phyloP scores from a whole-genome alignment of 2,329 filamentous ascomycete genomes.

The Clonostachys byssicola region DNA sequence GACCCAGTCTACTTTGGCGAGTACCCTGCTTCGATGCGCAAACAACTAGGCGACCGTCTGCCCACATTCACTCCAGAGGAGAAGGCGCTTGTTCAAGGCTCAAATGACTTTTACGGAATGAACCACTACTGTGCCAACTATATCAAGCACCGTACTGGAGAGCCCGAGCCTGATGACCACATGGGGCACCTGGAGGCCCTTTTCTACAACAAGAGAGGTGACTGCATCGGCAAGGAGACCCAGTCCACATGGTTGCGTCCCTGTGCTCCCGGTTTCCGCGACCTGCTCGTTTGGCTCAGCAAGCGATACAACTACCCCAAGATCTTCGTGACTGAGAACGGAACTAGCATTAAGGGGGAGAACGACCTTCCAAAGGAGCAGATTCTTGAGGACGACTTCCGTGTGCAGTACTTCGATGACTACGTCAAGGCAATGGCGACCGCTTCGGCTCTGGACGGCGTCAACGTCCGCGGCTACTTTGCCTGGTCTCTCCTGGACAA shows the following conservation, averaged over 20 bases:
- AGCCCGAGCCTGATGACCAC: slow-evolving; percentile 62
- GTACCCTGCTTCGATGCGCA: slow-evolving; percentile 79
- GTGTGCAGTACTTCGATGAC: slow-evolving; percentile 71
- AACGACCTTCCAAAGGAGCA: slow-evolving; percentile 67
- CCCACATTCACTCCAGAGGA: slow-evolving; percentile 73
- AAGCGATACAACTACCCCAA: slow-evolving; percentile 71
- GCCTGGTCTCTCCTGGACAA: slow-evolving; percentile 89
- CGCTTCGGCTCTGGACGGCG: slow-evolving; percentile 67
- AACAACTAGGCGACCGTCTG: slow-evolving; percentile 74
- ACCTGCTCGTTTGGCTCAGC: slow-evolving; percentile 72
- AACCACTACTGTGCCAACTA: slow-evolving; percentile 92
- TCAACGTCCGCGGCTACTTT: slow-evolving; percentile 75
- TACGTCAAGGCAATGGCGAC: slow-evolving; percentile 76
- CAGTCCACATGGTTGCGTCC: slow-evolving; percentile 80
- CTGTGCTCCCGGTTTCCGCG: slow-evolving; percentile 70
- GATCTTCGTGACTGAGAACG: slow-evolving; percentile 88
- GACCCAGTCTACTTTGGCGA: slow-evolving; percentile 83
- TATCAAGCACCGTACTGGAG: slow-evolving; percentile 65
- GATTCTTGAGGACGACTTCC: slow-evolving; percentile 78
- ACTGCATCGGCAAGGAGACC: slow-evolving; percentile 76
- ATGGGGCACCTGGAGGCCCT: slow-evolving; percentile 72
- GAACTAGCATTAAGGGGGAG: slow-evolving; percentile 79
- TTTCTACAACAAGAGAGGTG: slow-evolving; percentile 66
- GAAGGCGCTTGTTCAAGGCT: slow-evolving; percentile 69
- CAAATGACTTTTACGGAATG: slow-evolving; percentile 93